Evolutionary conservation across 2,329 filamentous ascomycete species (phyloP), one percentile per base, ranked within the genome.

Genomic region (Xylariales sp.): DNA sequence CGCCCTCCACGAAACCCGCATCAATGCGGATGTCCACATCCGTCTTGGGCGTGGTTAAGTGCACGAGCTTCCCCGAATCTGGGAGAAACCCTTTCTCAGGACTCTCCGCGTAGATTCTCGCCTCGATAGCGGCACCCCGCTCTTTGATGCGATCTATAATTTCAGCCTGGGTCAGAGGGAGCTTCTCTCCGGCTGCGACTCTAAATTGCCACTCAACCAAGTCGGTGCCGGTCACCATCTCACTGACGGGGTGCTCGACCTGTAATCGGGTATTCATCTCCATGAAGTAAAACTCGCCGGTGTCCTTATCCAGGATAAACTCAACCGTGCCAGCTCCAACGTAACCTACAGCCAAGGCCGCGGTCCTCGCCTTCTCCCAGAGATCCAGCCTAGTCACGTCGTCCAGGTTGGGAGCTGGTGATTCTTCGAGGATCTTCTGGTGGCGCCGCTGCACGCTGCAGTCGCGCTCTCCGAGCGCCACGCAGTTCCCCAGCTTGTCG

Each of bases 191-290:
- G 6, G 71, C 72, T 3, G 74, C 76, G 24, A 76, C 85, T 69
- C 89, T 80, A 55, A 98, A 88, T 64, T 98, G 93, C 93, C 93
- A 98, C 56, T 91, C 83, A 4, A 98, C 93, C 24, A 98, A 83
- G 50, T 83, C 78, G 5, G 79, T 74, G 5, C 79, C 79, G 3
- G 79, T 83, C 33, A 83, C 77, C 71, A 81, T 80, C 59, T 79
- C 76, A 30, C 71, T 97, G 15, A 97, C 93, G 0, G 93, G 93
- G 54, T 98, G 93, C 65, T 98, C 93, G 34, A 98, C 93, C 62
- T 98, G 93, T 15, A 98, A 69, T 36, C 93, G 76, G 0, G 93
- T 96, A 54, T 88, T 85, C 75, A 87, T 85, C 63, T 87, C 83
- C 75, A 86, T 83, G 51, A 87, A 87, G 61, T 79, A 95, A 60